Evolutionary conservation across 139 green algal genomes (phyloP), one percentile per base, ranked within the genome.

Genomic region (Mesotaenium endlicherianum): DNA sequence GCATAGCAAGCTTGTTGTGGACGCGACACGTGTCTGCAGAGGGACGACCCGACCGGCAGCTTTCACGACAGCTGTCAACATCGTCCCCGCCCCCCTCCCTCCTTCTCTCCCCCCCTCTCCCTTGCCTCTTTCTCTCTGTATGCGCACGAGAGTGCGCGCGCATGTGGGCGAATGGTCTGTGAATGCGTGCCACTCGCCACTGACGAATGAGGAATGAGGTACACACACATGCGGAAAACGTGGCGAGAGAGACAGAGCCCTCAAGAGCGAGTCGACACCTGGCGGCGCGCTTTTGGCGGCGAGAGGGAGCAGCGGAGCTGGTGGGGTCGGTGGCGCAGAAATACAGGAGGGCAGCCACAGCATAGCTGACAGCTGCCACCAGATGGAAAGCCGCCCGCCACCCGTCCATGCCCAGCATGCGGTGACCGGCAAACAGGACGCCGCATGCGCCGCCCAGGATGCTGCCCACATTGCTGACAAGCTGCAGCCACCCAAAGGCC

Each of bases 351-450:
- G 74, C 40, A n/a, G 36, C 81, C 14, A 89, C n/a, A 1, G 75
- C 30, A 4, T 69, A 31, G 16, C 75, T 88, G 40, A 89, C 30
- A 8, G n/a, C 17, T 3, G 83, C 84, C 40, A 89, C 75, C 3
- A 89, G 30, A 2, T 89, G 83, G 87, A 95, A 95, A 0, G 91
- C 85, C 60, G 94, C 84, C 58, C 92, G 87, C 92, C 92, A 95
- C 17, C 92, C 92, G 20, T 90, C 89, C 1, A 95, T 86, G 26
- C 84, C 89, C 16, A 55, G 34, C 0, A n/a, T 17, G 74, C 6
- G 3, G 45, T 44, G 16, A 8, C 84, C 81, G 17, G 83, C 81
- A 4, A 88, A 17, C 14, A 69, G 30, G 41, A 76, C 83, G 40
- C 47, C 83, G 34, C 39, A 31, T 6, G 78, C 34, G 41, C 86